Conservation (phyloP, 2,329 filamentous ascomycete species). For the Fusarium duplospermum region DNA sequence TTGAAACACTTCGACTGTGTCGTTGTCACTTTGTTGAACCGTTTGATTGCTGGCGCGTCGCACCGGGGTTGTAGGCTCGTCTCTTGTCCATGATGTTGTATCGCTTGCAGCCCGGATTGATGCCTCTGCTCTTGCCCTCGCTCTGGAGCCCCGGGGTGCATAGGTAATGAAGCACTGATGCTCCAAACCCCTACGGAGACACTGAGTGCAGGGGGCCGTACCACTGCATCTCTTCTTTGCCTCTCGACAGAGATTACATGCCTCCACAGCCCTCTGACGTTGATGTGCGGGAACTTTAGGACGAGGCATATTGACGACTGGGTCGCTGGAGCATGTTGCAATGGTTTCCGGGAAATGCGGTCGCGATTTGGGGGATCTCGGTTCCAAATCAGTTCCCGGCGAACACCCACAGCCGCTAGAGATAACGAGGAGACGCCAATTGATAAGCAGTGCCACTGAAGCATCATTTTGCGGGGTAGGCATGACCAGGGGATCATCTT, state of each 20-base stretch:
- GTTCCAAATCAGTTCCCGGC: not conserved
- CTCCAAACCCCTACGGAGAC: constrained; percentile 56
- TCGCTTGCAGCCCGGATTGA: constrained; percentile 3
- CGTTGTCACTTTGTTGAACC: constrained; percentile 8
- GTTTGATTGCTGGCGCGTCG: constrained; percentile 1
- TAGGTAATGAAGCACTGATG: constrained; percentile 52
- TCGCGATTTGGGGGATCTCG: not conserved
- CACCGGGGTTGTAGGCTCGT: not conserved
- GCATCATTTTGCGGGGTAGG: constrained; percentile 7
- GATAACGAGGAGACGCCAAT: not conserved
- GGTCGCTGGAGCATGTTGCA: not conserved
- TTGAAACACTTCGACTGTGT: constrained; percentile 31
- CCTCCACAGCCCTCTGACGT: constrained; percentile 60
- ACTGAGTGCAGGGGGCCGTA: constrained; percentile 60
- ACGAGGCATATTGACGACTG: constrained; percentile 57
- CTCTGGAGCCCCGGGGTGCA: constrained; percentile 45
- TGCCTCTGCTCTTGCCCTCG: constrained; percentile 32
- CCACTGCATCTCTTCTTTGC: constrained; percentile 65
- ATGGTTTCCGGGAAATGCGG: not conserved
- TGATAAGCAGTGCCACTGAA: constrained; percentile 3
- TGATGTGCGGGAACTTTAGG: constrained; percentile 62
- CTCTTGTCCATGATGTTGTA: not conserved
- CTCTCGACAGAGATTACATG: constrained; percentile 60
- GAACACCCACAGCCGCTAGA: not conserved
- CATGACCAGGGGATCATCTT: not conserved